A percentile compares a stretch with the other conserved stretches of the same genome.
phyloP scores from a whole-genome alignment of 805 yeast species.

The Schwanniomyces sp. region DNA sequence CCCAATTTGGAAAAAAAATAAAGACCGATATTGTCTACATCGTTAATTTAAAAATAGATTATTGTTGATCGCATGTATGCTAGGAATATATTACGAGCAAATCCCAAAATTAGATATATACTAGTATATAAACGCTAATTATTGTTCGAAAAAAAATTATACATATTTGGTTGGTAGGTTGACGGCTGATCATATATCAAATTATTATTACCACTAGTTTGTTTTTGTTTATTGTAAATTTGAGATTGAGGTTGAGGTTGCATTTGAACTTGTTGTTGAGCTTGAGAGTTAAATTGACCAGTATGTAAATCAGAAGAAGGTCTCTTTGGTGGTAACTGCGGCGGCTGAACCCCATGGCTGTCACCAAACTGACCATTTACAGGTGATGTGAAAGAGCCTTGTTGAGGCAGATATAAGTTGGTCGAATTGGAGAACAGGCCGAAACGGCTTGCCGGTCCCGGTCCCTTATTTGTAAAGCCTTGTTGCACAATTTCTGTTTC shows the following conservation, averaged over 20 bases:
- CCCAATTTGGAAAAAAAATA: not conserved
- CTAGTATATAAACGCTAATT: conserved; percentile 5
- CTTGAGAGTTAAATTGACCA: not conserved
- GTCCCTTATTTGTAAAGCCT: not conserved
- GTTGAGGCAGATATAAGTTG: conserved; percentile 1
- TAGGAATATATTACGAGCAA: not conserved
- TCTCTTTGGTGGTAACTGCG: conserved; percentile 12
- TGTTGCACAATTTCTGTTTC: not conserved
- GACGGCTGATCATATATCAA: conserved; percentile 41
- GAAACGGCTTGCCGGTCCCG: not conserved
- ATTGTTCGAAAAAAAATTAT: conserved; percentile 35
- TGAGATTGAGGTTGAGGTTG: conserved; percentile 4
- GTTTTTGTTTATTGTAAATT: not conserved
- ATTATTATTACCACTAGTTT: conserved; percentile 1
- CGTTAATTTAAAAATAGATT: not conserved
- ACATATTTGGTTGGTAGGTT: conserved; percentile 47
- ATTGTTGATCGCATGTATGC: not conserved
- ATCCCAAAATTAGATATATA: not conserved
- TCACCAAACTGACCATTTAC: not conserved
- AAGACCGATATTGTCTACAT: not conserved
- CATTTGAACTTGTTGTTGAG: not conserved
- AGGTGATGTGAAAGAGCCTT: not conserved
- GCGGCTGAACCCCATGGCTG: not conserved
- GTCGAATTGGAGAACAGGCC: not conserved
- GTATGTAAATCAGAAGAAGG: not conserved